Percentiles rank a stretch among this genome's conserved stretches.
Evolutionary conservation across 257 asterid species (phyloP).

Genomic region (Solanum chmielewskii): DNA sequence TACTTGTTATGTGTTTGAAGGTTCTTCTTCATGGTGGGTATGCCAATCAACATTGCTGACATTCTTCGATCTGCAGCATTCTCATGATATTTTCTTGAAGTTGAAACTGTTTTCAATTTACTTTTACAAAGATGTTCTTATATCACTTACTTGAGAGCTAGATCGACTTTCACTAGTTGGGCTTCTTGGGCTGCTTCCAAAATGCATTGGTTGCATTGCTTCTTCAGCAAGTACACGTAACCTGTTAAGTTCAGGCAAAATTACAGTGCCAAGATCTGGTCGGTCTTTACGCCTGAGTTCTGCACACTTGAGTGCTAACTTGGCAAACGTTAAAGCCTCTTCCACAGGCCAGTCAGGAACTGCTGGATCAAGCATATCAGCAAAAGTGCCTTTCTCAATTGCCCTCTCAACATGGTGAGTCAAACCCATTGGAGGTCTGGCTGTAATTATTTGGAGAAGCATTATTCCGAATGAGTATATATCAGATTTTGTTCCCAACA

Average conservation of each 20-base stretch:
- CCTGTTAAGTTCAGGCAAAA: constrained; percentile 69
- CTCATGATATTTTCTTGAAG: not conserved
- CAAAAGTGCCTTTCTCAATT: constrained; percentile 64
- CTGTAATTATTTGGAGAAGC: constrained; percentile 76
- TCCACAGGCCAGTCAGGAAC: constrained; percentile 75
- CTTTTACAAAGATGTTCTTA: not conserved
- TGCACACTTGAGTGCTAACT: constrained; percentile 61
- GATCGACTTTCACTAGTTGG: constrained; percentile 10
- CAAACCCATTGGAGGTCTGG: constrained; percentile 84
- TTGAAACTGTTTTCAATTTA: not conserved
- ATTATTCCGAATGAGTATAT: constrained; percentile 75
- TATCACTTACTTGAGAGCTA: constrained; percentile 31
- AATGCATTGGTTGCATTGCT: constrained; percentile 20
- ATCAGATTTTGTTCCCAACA: constrained; percentile 79
- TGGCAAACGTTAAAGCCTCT: constrained; percentile 56
- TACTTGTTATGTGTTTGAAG: not conserved
- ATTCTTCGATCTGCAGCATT: not conserved
- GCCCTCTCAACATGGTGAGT: constrained; percentile 75
- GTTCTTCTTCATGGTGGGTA: not conserved
- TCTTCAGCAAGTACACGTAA: constrained; percentile 58
- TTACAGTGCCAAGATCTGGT: constrained; percentile 54
- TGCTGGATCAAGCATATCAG: constrained; percentile 67
- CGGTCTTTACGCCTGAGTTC: constrained; percentile 78
- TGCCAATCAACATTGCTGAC: not conserved
- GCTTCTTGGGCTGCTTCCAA: constrained; percentile 5